Evolutionary conservation across 495 filamentous ascomycete genomes (phyloP).

Genomic region (Aspergillus sparsus): DNA sequence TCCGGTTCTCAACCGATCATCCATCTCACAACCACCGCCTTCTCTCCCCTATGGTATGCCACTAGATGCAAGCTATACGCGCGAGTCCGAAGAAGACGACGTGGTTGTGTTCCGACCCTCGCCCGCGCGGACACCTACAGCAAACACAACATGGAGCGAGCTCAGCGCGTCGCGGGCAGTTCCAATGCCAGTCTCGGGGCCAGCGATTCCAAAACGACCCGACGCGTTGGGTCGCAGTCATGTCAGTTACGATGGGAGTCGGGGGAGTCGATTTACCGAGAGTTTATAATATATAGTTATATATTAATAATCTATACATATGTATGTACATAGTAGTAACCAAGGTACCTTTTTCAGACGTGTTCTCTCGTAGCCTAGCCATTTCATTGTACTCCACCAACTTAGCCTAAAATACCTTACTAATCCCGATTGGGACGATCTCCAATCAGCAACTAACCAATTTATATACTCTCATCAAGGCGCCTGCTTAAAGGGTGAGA

Average conservation of each 20-base stretch:
- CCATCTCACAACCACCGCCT: constrained; percentile 35
- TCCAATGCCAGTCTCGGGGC: constrained; percentile 24
- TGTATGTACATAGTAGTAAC: background rate
- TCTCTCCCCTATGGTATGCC: constrained; percentile 40
- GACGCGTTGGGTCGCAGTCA: constrained; percentile 56
- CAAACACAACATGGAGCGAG: constrained; percentile 30
- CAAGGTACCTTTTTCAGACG: too few species aligned
- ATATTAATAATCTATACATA: constrained; percentile 3
- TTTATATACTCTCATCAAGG: too few species aligned
- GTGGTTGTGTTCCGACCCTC: constrained; percentile 46
- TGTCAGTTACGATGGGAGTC: constrained; percentile 56
- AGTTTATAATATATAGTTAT: constrained; percentile 31
- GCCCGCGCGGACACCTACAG: constrained; percentile 51
- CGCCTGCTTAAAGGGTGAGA: too few species aligned
- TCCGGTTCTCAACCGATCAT: constrained; percentile 29
- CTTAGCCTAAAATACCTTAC: too few species aligned
- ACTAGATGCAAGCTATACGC: constrained; percentile 39
- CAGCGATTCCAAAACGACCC: constrained; percentile 30
- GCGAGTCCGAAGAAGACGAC: constrained; percentile 36
- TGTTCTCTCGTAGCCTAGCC: too few species aligned
- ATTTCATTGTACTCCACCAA: too few species aligned
- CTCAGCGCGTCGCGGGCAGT: constrained; percentile 18
- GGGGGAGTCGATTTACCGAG: constrained; percentile 59
- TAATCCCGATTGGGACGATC: too few species aligned
- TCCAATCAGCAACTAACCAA: too few species aligned